A percentile compares a stretch with the other conserved stretches of the same genome.
Evolutionary conservation across 139 green algal species (phyloP).

Genomic region (Chlamydomonas eustigma): DNA sequence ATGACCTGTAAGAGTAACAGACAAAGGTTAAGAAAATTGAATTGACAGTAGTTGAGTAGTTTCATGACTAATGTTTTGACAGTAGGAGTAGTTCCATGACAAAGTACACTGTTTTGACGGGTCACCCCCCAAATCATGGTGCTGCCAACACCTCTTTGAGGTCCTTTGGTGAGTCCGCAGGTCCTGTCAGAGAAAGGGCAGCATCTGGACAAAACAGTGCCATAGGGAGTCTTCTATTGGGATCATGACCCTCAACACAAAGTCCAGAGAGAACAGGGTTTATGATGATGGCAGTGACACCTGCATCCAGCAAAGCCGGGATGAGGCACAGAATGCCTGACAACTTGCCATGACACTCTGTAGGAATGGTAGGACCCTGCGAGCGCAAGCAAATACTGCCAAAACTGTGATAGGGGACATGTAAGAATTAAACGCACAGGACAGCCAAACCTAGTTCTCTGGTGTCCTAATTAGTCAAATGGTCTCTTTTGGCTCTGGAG

Average conservation of each 20-base stretch:
- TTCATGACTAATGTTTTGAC: no score
- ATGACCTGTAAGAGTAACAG: slow-evolving; percentile 18
- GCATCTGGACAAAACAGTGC: slow-evolving; percentile 14
- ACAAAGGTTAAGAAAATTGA: neutral
- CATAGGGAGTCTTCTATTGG: slow-evolving; percentile 23
- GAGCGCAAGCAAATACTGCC: no score
- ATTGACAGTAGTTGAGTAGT: no score
- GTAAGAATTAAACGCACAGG: neutral
- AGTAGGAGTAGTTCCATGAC: no score
- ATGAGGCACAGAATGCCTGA: neutral
- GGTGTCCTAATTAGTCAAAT: no score
- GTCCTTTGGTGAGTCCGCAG: slow-evolving; percentile 42
- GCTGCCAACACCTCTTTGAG: slow-evolving; percentile 52
- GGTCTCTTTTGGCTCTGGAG: no score
- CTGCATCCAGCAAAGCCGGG: slow-evolving; percentile 11
- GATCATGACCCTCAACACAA: slow-evolving; percentile 11
- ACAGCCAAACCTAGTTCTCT: no score
- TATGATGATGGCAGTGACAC: slow-evolving; percentile 60
- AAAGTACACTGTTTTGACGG: no score
- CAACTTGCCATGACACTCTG: slow-evolving; percentile 1
- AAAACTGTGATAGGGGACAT: neutral
- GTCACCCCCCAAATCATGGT: no score
- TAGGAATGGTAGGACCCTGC: neutral
- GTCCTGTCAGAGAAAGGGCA: slow-evolving; percentile 20
- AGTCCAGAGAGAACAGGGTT: slow-evolving; percentile 26